These are phyloP conservation scores for Gossypium trilobum DNA, from an alignment of 441 rosid species.

Conservation along the genomic window DNA sequence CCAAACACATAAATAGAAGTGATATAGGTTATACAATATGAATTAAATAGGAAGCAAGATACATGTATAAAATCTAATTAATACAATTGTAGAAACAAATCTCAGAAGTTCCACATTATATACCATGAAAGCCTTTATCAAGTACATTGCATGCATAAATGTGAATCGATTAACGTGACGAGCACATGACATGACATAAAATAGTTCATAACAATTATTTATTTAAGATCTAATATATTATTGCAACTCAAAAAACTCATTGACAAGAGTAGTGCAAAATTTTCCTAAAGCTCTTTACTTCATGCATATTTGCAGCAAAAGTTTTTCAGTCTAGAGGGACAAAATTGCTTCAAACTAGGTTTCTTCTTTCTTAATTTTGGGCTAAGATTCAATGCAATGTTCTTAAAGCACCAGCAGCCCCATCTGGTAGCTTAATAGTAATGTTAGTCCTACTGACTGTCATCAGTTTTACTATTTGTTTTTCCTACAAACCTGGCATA, in stretches of 20 bases:
- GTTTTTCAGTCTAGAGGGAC: background rate
- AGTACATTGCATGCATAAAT: background rate
- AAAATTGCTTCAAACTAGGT: background rate
- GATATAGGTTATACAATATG: background rate
- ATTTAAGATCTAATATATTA: background rate
- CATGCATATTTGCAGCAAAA: background rate
- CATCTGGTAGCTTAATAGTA: background rate
- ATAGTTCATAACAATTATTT: background rate
- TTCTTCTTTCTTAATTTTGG: background rate
- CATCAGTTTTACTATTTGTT: background rate
- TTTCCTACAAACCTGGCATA: background rate
- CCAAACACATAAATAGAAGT: constrained; percentile 22
- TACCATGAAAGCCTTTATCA: background rate
- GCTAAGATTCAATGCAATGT: background rate
- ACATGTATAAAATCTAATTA: background rate
- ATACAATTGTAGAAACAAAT: background rate
- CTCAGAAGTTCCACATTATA: background rate
- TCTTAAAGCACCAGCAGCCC: constrained; percentile 3
- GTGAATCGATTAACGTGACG: background rate
- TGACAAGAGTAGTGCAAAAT: constrained; percentile 5
- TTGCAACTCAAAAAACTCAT: background rate
- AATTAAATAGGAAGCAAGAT: background rate
- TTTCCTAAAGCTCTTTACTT: background rate
- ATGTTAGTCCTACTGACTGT: background rate
- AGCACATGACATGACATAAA: background rate